Evolutionary conservation across 208 protist species (phyloP).

Genomic region (Jaenimonas drosophilae): DNA sequence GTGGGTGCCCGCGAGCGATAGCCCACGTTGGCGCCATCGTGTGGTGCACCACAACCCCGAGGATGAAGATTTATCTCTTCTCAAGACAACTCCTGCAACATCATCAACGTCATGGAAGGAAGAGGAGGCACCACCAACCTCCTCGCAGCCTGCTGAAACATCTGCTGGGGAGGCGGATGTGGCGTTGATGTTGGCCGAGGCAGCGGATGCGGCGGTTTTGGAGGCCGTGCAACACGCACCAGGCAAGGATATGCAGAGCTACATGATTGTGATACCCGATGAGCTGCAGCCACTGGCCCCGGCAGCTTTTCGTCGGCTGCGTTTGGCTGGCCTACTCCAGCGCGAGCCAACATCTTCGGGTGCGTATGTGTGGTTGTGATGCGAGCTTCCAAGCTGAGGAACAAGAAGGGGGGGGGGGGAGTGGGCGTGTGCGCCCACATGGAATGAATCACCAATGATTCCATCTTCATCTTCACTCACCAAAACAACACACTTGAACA

Average conservation of each 20-base stretch:
- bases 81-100: too few relatives aligned
- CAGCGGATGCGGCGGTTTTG: slow-evolving; percentile 28
- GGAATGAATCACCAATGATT: too few relatives aligned
- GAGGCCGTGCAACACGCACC: slow-evolving; percentile 32
- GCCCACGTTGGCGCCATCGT: slow-evolving; percentile 32
- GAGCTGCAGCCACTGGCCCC: slow-evolving; percentile 28
- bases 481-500: too few relatives aligned
- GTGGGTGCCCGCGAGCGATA: slow-evolving; percentile 61
- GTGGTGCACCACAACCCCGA: slow-evolving; percentile 49
- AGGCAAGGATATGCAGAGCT: slow-evolving; percentile 60
- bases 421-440: too few relatives aligned
- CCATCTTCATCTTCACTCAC: too few relatives aligned
- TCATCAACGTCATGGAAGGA: too few relatives aligned
- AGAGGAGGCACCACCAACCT: not conserved
- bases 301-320: slow-evolving; percentile 54
- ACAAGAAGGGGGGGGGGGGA: too few relatives aligned
- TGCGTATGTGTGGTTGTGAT: slow-evolving; percentile 70
- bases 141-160: not conserved
- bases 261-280: slow-evolving; percentile 42
- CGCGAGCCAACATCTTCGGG: slow-evolving; percentile 37
- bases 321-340: slow-evolving; percentile 45
- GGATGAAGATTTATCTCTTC: slow-evolving; percentile 69
- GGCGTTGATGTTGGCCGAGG: not conserved
- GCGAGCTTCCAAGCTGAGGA: too few relatives aligned
- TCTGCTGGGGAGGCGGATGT: not conserved